Base-by-base conservation (phyloP, 345 rosid species). In the Aquilaria yunnanensis region DNA sequence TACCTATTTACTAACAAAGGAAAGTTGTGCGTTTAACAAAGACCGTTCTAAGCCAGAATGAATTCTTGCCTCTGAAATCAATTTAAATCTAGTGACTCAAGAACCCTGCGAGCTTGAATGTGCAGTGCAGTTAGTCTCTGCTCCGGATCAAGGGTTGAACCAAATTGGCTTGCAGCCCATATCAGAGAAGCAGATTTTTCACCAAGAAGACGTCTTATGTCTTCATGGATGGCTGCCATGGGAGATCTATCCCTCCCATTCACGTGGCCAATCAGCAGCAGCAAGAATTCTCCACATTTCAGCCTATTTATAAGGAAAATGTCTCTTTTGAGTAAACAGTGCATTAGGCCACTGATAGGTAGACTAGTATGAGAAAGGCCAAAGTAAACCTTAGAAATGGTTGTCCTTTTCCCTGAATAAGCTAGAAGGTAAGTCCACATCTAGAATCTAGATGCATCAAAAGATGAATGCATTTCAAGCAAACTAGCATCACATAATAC, bases 81-180 rank as follows among this genome's bases (percentile, higher is more conserved):
- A 72, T 83, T 84, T 75, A 87, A 67, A 81, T 89, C 99, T 9
- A 88, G 75, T 23, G 96, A 91, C 78, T 94, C 97, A 10, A 91
- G 86, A 51, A 94, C 92, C 76, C 97, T 80, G 67, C 95, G 87
- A 67, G 97, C 97, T 65, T 94, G 99, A 66, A 88, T 87, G 56
- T 88, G 95, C 56, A 94, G 75, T 16, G 92, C 92, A 32, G 81
- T 82, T 56, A 94, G 73, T 75, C 96, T 81, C 80, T 94, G 95
- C 34, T 84, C 91, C 4, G 96, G 96, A 71, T 86, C 89, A 47
- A 90, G 78, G 56, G 96, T 87, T 52, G 97, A 87, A 51, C 90
- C 96, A 43, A 88, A 86, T 59, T 90, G 98, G 76, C 96, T 90
- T 29, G 99, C 97, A 4, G 99, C 97, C 99, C 97, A 94, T 80